Evolutionary conservation across 306 rosid genomes (phyloP).

Genomic region (Rubus parviflorus): DNA sequence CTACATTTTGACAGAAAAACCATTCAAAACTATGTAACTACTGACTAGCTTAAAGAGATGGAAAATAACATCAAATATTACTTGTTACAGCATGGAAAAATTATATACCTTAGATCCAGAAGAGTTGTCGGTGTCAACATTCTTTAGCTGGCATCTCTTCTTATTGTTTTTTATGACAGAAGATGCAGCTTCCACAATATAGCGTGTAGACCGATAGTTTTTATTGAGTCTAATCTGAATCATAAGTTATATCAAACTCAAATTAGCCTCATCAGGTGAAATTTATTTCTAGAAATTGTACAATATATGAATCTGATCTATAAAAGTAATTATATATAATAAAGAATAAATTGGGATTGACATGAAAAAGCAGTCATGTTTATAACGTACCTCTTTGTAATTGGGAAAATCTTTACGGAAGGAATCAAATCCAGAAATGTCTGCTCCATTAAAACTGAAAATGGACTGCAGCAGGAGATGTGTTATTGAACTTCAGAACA

Average conservation of each 20-base stretch:
- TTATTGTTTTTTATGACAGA: conserved; percentile 72
- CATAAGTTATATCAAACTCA: conserved; percentile 26
- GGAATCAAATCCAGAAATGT: conserved; percentile 81
- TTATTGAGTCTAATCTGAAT: conserved; percentile 80
- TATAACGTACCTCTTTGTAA: conserved; percentile 70
- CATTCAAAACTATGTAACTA: conserved; percentile 3
- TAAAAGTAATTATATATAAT: conserved; percentile 1
- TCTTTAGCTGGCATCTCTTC: conserved; percentile 64
- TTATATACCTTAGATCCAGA: conserved; percentile 77
- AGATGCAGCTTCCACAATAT: conserved; percentile 91
- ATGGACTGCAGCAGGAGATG: conserved; percentile 65
- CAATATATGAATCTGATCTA: conserved; percentile 9
- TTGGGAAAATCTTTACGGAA: conserved; percentile 80
- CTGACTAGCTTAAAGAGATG: conserved; percentile 7
- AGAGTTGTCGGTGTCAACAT: conserved; percentile 78
- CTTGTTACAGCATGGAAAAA: conserved; percentile 17
- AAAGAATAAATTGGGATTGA: not conserved
- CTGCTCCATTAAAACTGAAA: conserved; percentile 98
- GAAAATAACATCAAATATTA: conserved; percentile 14
- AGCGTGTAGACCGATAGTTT: conserved; percentile 92
- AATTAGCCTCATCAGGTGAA: conserved; percentile 6
- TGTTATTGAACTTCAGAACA: conserved; percentile 25
- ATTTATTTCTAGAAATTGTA: conserved; percentile 7
- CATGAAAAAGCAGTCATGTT: conserved; percentile 25
- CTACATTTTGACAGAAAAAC: conserved; percentile 39